Conservation (phyloP, 345 rosid species). For the Garcia nutans region DNA sequence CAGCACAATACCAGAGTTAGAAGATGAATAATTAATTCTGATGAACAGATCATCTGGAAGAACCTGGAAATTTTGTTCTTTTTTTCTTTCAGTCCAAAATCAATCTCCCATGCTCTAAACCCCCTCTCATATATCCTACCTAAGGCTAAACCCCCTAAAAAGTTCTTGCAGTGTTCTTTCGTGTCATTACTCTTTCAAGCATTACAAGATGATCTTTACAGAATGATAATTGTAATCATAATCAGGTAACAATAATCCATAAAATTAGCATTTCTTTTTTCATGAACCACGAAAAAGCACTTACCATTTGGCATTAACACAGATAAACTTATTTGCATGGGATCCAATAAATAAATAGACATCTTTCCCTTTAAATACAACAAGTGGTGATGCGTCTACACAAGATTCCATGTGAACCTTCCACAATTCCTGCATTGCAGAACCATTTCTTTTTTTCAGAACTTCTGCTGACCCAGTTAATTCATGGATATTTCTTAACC, state of each 20-base stretch:
- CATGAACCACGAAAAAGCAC: background rate
- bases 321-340: slow-evolving; percentile 68
- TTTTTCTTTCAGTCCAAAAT: background rate
- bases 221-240: background rate
- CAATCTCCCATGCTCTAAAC: background rate
- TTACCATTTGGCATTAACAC: slow-evolving; percentile 76
- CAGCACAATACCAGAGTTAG: slow-evolving; percentile 9
- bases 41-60: background rate
- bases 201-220: background rate
- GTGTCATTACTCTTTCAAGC: background rate
- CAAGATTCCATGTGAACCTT: slow-evolving; percentile 87
- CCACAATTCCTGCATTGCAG: slow-evolving; percentile 60
- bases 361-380: slow-evolving; percentile 58
- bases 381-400: slow-evolving; percentile 87
- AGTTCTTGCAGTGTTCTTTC: background rate
- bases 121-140: background rate
- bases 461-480: slow-evolving; percentile 39
- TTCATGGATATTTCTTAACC: slow-evolving; percentile 25
- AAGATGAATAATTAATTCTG: slow-evolving; percentile 8
- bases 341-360: slow-evolving; percentile 82
- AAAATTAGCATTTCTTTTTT: background rate
- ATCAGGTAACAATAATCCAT: background rate
- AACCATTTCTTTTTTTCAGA: slow-evolving; percentile 42
- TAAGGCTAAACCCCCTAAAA: background rate
- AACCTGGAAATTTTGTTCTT: background rate